Evolutionary conservation across 345 rosid genomes (phyloP), one percentile per base, ranked within the genome.

Genomic region (Theobroma cacao): DNA sequence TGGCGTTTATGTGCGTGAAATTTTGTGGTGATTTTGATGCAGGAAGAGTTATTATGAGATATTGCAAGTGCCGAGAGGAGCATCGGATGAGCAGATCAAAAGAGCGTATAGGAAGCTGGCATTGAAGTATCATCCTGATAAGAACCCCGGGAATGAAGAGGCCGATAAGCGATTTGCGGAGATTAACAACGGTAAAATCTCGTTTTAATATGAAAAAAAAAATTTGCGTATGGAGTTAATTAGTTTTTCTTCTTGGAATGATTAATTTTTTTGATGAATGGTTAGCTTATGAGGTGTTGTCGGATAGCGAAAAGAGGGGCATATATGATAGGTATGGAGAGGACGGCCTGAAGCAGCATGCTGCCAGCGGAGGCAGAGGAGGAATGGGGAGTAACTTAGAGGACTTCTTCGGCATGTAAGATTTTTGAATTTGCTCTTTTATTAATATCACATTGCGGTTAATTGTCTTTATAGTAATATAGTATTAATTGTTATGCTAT

Each of bases 91-190:
- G 65, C 98, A 94, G 92, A 94, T 97, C 88, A 97, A 97, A 79
- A 90, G 97, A 91, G 97, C 99, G 65, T 97, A 97, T 28, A 84
- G 98, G 78, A 97, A 97, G 86, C 89, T 97, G 67, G 99, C 99
- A 18, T 86, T 97, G 90, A 97, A 97, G 89, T 97, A 90, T 69
- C 99, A 97, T 82, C 99, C 99, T 17, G 99, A 97, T 80, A 94
- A 94, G 94, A 94, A 97, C 75, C 98, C 70, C 28, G 98, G 97
- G 28, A 94, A 97, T 71, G 98, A 97, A 65, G 99, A 94, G 84
- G 98, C 99, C 11, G 90, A 77, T 75, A 92, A 91, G 89, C 86
- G 86, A 78, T 97, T 97, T 70, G 89, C 99, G 0, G 98, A 97
- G 81, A 97, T 97, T 79, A 97, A 26, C 85, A 97, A 94, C 65